Percentiles rank a stretch among this genome's conserved stretches.
These are phyloP conservation scores for Setomelanomma holmii DNA, from an alignment of 2,329 filamentous ascomycete species.

Conservation along the genomic window DNA sequence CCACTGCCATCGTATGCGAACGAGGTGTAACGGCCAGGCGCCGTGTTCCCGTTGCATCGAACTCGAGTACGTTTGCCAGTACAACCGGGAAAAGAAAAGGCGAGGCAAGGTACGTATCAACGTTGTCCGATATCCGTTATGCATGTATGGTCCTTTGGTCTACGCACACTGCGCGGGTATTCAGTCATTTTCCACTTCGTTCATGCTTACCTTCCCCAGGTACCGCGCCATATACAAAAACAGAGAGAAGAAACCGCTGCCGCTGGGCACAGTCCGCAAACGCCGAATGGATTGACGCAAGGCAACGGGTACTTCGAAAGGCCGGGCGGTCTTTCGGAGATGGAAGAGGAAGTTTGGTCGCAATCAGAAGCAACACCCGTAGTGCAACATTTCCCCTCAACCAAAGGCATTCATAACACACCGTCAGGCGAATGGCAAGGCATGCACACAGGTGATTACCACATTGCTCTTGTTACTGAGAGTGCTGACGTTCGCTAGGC, in stretches of 20 bases:
- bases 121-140: too few species aligned
- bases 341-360: slow-evolving; percentile 48
- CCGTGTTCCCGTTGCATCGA: slow-evolving; percentile 86
- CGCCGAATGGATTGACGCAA: slow-evolving; percentile 35
- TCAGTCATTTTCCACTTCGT: background rate
- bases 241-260: slow-evolving; percentile 45
- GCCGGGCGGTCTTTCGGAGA: slow-evolving; percentile 36
- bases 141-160: too few species aligned
- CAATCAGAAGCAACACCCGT: slow-evolving; percentile 44
- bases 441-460: slow-evolving; percentile 34
- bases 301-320: slow-evolving; percentile 36
- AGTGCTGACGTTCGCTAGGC: slow-evolving; percentile 15
- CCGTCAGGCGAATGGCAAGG: slow-evolving; percentile 41
- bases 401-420: slow-evolving; percentile 32
- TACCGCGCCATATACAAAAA: slow-evolving; percentile 48
- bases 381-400: slow-evolving; percentile 39
- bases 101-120: slow-evolving; percentile 89
- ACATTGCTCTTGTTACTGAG: background rate
- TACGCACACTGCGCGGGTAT: too few species aligned
- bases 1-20: slow-evolving; percentile 93
- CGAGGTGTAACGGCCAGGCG: slow-evolving; percentile 90
- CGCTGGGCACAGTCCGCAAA: slow-evolving; percentile 32
- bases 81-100: slow-evolving; percentile 91
- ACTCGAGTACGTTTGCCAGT: slow-evolving; percentile 87
- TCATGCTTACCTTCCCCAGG: slow-evolving; percentile 30